Evolutionary conservation across 805 yeast genomes (phyloP), one percentile per base, ranked within the genome.

Genomic region (Starmerella khaoyaiensis): DNA sequence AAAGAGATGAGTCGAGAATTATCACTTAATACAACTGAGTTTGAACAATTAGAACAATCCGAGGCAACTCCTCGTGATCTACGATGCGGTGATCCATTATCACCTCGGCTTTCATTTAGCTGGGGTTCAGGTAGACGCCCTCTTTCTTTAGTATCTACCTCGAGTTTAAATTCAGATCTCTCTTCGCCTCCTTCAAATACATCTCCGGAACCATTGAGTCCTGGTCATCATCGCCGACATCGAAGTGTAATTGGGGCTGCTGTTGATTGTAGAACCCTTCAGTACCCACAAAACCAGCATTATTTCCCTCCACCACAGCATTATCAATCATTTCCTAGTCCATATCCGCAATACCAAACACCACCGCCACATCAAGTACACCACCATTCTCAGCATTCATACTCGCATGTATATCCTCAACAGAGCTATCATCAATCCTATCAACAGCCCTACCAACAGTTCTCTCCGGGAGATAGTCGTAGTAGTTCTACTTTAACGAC

Each of bases 161-260:
- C 47, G 14, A 40, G 45, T 33, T 9, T 38, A 22, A 44, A 44
- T 26, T 44, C 47, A 18, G 47, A 43, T 29, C 25, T 30, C 15
- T 31, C 38, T 12, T 17, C 33, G 28, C 34, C 21, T 4, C 14
- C n/a, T 17, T 11, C 10, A 14, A 22, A 19, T 22, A 15, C 14
- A 17, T 28, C 44, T n/a, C 44, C 38, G 9, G 42, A 35, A 10
- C 26, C 23, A 15, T 15, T 16, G 24, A 23, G 31, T 24, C 35
- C 40, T 11, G 15, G 35, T 21, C 14, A 35, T 24, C 46, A 42
- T 35, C 36, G 39, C 20, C 42, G 46, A 11, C 43, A 42, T 34
- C 42, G 43, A 31, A 42, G 46, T 36, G 35, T 42, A 17, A 36
- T 42, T 3, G 39, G 42, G 11, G 33, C 42, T 11, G 25, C 46